Evolutionary conservation across 1,139 yeast species (phyloP), one percentile per base, ranked within the genome.

Genomic region (Torulaspora pretoriensis): DNA sequence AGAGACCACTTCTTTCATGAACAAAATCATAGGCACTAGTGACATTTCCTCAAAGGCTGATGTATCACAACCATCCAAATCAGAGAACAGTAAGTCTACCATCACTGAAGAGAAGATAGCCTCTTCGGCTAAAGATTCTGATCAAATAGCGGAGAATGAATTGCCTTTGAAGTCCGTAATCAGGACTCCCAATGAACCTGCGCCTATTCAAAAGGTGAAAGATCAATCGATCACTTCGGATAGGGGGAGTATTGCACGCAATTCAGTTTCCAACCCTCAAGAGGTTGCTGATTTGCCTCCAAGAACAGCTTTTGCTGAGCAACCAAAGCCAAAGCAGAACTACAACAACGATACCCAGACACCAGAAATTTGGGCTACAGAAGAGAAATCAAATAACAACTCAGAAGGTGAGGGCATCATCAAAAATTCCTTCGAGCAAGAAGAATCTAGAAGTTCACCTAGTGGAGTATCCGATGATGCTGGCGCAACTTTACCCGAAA

Each of bases 1-100:
- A 72, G 77, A 40, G 68, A 70, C 60, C 59, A 73, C 55, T 63
- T 72, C 46, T 6, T 52, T 54, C 12, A 68, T 73, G 52, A 70
- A 68, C 45, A 65, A 67, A 42, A 76, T 41, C 7, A 26, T 35
- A 26, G 39, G 26, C 27, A 34, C 8, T 9, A 23, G 16, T 2
- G 19, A 31, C 17, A 27, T 28, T 19, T 17, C 35, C 22, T 4
- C 5, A 13, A 24, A 33, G 6, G 7, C 19, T 10, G 28, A 19
- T 19, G 22, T 19, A 19, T 6, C 22, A 5, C 7, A 19, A 5
- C 7, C 22, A 19, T 19, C 22, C 7, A 19, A 19, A 19, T 19
- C 5, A 7, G 22, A 19, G 5, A 19, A 19, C 22, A 19, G 7
- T 5, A 19, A 5, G 22, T 19, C 22, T 4, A 4, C 22, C 22